These are phyloP conservation scores for Chlamydomonas applanata DNA, from an alignment of 139 green algal genomes.

Conservation along the genomic window DNA sequence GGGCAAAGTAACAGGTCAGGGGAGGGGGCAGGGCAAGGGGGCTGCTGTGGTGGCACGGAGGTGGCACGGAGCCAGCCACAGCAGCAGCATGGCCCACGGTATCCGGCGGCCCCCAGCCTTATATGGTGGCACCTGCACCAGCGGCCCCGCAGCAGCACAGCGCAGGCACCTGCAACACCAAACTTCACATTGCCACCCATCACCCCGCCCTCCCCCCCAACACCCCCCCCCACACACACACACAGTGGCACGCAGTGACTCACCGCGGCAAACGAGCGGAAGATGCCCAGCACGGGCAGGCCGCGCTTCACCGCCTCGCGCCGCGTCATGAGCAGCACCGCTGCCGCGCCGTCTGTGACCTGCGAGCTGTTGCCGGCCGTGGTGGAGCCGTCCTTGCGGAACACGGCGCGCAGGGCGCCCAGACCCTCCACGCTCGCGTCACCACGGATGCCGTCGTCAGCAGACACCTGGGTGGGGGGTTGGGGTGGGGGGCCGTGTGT, in stretches of 20 bases:
- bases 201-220: too few relatives aligned
- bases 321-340: constrained; percentile 91
- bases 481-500: too few relatives aligned
- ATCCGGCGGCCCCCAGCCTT: not conserved
- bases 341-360: constrained; percentile 92
- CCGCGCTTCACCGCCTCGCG: constrained; percentile 76
- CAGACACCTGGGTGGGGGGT: not conserved
- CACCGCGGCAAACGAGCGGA: constrained; percentile 33
- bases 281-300: constrained; percentile 91
- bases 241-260: not conserved
- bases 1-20: too few relatives aligned
- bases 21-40: too few relatives aligned
- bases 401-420: constrained; percentile 75
- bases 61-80: too few relatives aligned
- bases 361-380: constrained; percentile 92
- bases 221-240: not conserved
- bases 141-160: not conserved
- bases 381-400: constrained; percentile 93
- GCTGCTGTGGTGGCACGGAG: too few relatives aligned
- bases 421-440: constrained; percentile 68
- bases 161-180: not conserved
- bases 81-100: not conserved
- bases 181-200: too few relatives aligned
- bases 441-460: constrained; percentile 89
- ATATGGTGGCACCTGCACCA: not conserved